Percentiles rank a stretch among this genome's conserved stretches.
phyloP scores from a whole-genome alignment of 495 filamentous ascomycete species.

The Saxophila tyrrhenica region DNA sequence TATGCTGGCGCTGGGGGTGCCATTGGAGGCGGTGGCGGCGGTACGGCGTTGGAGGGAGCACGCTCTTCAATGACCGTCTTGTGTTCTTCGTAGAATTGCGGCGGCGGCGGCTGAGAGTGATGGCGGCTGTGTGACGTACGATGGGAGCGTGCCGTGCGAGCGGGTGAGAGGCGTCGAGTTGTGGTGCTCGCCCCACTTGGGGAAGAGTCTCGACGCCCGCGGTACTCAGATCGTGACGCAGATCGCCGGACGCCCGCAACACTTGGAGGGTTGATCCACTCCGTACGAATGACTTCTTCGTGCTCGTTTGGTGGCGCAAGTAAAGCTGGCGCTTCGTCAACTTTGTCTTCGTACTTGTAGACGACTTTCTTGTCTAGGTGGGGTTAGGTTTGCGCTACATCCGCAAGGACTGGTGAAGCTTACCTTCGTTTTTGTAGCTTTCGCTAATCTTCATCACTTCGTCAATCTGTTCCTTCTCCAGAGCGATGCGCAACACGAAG shows the following conservation, averaged over 20 bases:
- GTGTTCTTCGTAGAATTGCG: constrained; percentile 10
- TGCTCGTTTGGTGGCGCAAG: constrained; percentile 26
- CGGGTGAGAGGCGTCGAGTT: constrained; percentile 13
- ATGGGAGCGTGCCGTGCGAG: constrained; percentile 2
- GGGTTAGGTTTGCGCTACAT: background rate
- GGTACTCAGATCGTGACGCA: constrained; percentile 5
- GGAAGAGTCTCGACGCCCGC: constrained; percentile 14
- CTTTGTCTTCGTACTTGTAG: constrained; percentile 28
- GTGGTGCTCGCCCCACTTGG: constrained; percentile 7
- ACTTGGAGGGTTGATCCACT: constrained; percentile 24
- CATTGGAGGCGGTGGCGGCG: constrained; percentile 5
- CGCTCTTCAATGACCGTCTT: constrained; percentile 12
- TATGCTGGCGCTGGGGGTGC: constrained; percentile 3
- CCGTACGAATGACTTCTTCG: constrained; percentile 22
- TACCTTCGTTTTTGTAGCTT: constrained; percentile 43
- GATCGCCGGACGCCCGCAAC: constrained; percentile 4
- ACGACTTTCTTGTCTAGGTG: constrained; percentile 22
- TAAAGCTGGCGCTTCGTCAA: constrained; percentile 24
- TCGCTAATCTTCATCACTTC: constrained; percentile 73
- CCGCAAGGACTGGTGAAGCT: constrained; percentile 1
- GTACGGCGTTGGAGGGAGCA: background rate
- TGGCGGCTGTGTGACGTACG: constrained; percentile 3
- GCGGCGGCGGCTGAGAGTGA: constrained; percentile 4
- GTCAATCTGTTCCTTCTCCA: constrained; percentile 83
- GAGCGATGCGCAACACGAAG: constrained; percentile 65